Base-by-base conservation (phyloP, 192 early-diverging fungal genomes). In the Neocallimastix lanati region DNA sequence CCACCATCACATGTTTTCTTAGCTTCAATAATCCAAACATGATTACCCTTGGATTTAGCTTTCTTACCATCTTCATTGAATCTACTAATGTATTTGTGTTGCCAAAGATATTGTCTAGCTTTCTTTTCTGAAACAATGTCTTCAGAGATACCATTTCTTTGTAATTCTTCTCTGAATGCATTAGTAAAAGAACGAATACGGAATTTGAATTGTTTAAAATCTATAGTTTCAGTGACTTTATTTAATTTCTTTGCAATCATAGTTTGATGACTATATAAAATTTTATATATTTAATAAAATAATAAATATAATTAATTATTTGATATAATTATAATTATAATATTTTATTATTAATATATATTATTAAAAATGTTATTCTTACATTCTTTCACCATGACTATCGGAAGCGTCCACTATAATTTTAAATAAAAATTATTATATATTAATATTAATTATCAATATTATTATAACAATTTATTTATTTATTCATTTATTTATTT, bases 61-160 rank as follows among this genome's bases (percentile, higher is more conserved):
- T 93, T 93, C 80, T 90, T 91, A 76, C 93, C 93, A 77, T 93
- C 92, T 79, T 93, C 93, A 82, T 93, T 93, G 86, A 92, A 94
- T 76, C 93, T 87, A 35, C 88, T 91, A 78, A 94, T 94, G 83
- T 92, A 93, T 37, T 83, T 83, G 27, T 77, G 82, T 67, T 90
- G 89, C 86, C 90, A 91, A 37, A 94, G 85, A 80, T 93, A 94
- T 78, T 87, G 84, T 80, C 92, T 92, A 80, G 93, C 84, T 79
- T 93, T 88, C 78, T 89, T 87, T 58, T 89, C 84, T 40, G 88
- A 87, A 36, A 93, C 82, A 13, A 88, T 83, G 76, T 92, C 90
- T 80, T 91, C 89, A 16, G 88, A 88, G 80, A 91, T 82, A 29
- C 91, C 92, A 0, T 86, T 83, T 77, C 82, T 81, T 29, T 86